Base-by-base conservation (phyloP, 2,329 filamentous ascomycete species). In the Sclerotinia subarctica region DNA sequence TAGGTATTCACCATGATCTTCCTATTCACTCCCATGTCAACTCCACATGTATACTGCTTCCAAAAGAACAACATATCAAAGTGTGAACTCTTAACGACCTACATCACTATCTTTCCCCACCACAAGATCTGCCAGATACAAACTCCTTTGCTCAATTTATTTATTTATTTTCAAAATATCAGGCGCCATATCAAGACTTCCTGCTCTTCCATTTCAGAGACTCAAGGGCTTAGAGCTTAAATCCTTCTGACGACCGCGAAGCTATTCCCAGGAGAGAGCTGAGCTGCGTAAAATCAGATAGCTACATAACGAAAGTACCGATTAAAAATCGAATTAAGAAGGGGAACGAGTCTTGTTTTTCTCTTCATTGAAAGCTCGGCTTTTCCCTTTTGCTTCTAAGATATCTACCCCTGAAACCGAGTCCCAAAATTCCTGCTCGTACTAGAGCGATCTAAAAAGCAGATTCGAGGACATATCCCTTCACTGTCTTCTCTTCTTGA, bases 361-460 rank as follows among this genome's bases (percentile, higher is more conserved):
- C 1, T n/a, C 15, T 42, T 38, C 29, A 35, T 0, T n/a, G 8
- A 13, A 3, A 24, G 1, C 13, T 42, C 32, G 0, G 15, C 2
- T 3, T 13, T 24, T 15, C n/a, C 24, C 2, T 51, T 24, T 8
- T 24, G 10, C 21, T 15, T 42, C 21, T 21, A 42, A n/a, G 11
- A 38, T 11, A 35, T 56, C 13, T 6, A 60, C 26, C 1, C 44
- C 2, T 26, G 7, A 32, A 10, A 35, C 6, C 3, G 21, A 35
- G 58, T 47, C 21, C 26, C 8, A 49, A 49, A 44, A 32, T 29
- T 10, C 26, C 3, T 10, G 26, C 19, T 17, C 11, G 2, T 47
- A 5, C 44, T 21, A 60, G 58, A n/a, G 21, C 11, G 19, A 35
- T 32, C 44, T 10, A n/a, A n/a, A 32, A 42, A 29, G 15, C 0